Conservation (phyloP, 495 filamentous ascomycete species). For the Lepraria neglecta region DNA sequence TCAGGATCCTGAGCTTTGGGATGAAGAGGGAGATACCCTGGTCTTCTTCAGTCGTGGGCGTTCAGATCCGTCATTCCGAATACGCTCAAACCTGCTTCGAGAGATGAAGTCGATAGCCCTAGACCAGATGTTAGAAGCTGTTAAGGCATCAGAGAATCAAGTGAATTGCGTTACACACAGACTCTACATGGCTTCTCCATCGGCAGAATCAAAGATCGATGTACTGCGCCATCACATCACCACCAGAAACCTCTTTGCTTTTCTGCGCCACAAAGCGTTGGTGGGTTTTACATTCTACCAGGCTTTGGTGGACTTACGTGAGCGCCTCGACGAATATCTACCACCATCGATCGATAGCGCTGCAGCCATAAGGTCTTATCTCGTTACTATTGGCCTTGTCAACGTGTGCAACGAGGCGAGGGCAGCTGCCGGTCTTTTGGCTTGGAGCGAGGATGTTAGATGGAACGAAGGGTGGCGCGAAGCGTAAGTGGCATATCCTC, state of each 20-base stretch:
- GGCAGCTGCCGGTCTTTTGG: slow-evolving; percentile 53
- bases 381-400: slow-evolving; percentile 49
- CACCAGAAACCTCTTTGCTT: slow-evolving; percentile 58
- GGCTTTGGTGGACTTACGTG: slow-evolving; percentile 49
- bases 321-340: slow-evolving; percentile 49
- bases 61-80: slow-evolving; percentile 49
- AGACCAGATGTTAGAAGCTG: background rate
- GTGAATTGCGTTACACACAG: slow-evolving; percentile 34
- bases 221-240: slow-evolving; percentile 50
- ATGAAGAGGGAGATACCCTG: slow-evolving; percentile 54
- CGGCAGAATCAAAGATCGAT: slow-evolving; percentile 40
- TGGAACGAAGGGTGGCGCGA: slow-evolving; percentile 61
- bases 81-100: slow-evolving; percentile 48
- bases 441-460: slow-evolving; percentile 53
- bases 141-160: background rate
- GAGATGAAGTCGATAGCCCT: slow-evolving; percentile 32
- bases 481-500: slow-evolving; percentile 32
- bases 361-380: slow-evolving; percentile 36
- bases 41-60: slow-evolving; percentile 45
- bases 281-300: slow-evolving; percentile 54
- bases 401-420: slow-evolving; percentile 56
- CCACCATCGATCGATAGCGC: slow-evolving; percentile 41
- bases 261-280: slow-evolving; percentile 49
- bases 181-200: slow-evolving; percentile 50
- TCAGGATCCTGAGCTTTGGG: slow-evolving; percentile 57